These are phyloP conservation scores for Sabuloglossum arenarium DNA, from an alignment of 495 filamentous ascomycete genomes.

Conservation along the genomic window DNA sequence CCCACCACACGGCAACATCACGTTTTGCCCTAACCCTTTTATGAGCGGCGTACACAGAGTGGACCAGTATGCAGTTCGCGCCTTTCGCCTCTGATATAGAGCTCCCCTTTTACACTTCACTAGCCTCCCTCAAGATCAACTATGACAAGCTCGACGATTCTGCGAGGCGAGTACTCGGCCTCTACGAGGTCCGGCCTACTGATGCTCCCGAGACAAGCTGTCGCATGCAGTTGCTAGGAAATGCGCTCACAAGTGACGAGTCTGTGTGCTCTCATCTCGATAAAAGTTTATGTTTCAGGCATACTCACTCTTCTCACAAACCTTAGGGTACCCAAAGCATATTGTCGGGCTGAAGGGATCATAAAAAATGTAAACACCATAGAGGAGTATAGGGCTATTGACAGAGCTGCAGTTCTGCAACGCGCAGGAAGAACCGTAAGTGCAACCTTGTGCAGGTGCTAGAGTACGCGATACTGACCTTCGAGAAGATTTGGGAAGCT, in stretches of 20 bases:
- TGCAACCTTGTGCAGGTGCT: not conserved
- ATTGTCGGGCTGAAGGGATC: conserved; percentile 71
- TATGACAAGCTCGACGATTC: conserved; percentile 92
- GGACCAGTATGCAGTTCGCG: conserved; percentile 35
- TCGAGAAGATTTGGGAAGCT: conserved; percentile 73
- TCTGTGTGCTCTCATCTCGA: conserved; percentile 23
- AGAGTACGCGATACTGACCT: not conserved
- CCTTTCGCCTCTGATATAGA: conserved; percentile 88
- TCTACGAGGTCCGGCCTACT: conserved; percentile 63
- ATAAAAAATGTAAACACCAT: conserved; percentile 94
- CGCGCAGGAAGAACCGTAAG: conserved; percentile 55
- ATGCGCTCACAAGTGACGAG: conserved; percentile 64
- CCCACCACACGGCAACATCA: too few relatives aligned
- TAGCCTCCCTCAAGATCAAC: conserved; percentile 81
- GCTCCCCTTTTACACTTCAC: conserved; percentile 75
- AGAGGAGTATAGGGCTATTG: conserved; percentile 66
- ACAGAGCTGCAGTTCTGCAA: conserved; percentile 50
- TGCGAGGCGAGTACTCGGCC: conserved; percentile 61
- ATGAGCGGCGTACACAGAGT: not conserved
- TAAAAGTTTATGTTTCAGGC: too few relatives aligned
- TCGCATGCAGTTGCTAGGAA: conserved; percentile 74
- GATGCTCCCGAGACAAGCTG: conserved; percentile 49
- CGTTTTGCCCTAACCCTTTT: not conserved
- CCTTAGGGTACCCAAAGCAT: conserved; percentile 44
- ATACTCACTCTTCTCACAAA: conserved; percentile 5